These are phyloP conservation scores for Ceratocystis ficicola DNA, from an alignment of 2,329 filamentous ascomycete genomes.

Conservation along the genomic window DNA sequence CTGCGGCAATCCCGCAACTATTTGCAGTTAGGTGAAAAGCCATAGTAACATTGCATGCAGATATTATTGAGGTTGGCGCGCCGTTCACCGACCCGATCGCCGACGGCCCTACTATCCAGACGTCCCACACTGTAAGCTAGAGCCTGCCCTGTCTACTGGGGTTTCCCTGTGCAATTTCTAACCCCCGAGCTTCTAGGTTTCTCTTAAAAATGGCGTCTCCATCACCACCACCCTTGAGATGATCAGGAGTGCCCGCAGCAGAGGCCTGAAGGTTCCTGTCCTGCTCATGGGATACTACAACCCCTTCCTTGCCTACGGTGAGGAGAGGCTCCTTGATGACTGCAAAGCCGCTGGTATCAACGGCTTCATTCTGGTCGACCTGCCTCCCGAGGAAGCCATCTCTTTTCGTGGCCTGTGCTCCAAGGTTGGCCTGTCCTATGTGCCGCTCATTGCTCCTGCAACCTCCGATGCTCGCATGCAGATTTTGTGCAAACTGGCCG, in stretches of 20 bases:
- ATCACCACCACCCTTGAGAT: slow-evolving; percentile 69
- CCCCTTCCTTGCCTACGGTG: slow-evolving; percentile 84
- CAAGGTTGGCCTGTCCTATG: slow-evolving; percentile 74
- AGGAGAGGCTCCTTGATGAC: slow-evolving; percentile 76
- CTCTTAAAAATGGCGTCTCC: slow-evolving; percentile 78
- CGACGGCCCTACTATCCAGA: slow-evolving; percentile 94
- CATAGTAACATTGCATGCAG: slow-evolving; percentile 29
- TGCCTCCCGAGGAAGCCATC: slow-evolving; percentile 90
- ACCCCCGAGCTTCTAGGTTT: slow-evolving; percentile 35
- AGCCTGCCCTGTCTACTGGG: slow-evolving; percentile 24
- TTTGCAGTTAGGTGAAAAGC: not conserved
- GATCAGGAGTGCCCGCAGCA: slow-evolving; percentile 65
- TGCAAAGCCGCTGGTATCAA: slow-evolving; percentile 77
- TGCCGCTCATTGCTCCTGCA: slow-evolving; percentile 89
- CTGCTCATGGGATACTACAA: slow-evolving; percentile 99
- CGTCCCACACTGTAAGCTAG: slow-evolving; percentile 58
- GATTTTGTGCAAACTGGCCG: slow-evolving; percentile 87
- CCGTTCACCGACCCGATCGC: slow-evolving; percentile 98
- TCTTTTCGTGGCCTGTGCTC: slow-evolving; percentile 79
- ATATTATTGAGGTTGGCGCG: slow-evolving; percentile 89
- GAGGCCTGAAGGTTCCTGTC: slow-evolving; percentile 68
- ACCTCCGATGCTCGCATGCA: slow-evolving; percentile 92
- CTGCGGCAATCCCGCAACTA: not conserved
- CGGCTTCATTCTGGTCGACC: slow-evolving; percentile 91
- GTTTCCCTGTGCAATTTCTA: slow-evolving; percentile 17